Evolutionary conservation across 2,329 filamentous ascomycete species (phyloP).

Genomic region (Colletotrichum camelliae): DNA sequence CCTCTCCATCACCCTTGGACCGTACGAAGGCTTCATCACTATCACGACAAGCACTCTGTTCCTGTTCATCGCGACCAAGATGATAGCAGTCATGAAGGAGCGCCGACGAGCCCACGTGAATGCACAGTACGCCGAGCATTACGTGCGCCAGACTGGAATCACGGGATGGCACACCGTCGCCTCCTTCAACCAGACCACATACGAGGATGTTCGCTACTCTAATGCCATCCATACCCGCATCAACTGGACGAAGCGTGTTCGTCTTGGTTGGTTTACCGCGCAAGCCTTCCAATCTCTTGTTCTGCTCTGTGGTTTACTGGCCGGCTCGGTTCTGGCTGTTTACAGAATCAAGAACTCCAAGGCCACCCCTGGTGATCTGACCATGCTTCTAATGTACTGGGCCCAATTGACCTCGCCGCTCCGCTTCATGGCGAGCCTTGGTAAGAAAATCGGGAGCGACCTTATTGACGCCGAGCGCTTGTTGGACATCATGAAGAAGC

Average conservation of each 20-base stretch:
- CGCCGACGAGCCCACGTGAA: slow-evolving; percentile 56
- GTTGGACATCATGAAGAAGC: slow-evolving; percentile 62
- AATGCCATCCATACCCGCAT: slow-evolving; percentile 44
- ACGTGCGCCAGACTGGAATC: slow-evolving; percentile 60
- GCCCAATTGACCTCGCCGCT: slow-evolving; percentile 73
- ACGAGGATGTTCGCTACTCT: slow-evolving; percentile 60
- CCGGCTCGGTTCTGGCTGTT: slow-evolving; percentile 63
- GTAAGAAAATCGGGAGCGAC: slow-evolving; percentile 60
- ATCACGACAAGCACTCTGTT: slow-evolving; percentile 63
- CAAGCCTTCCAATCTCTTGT: slow-evolving; percentile 50
- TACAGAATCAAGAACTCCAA: slow-evolving; percentile 70
- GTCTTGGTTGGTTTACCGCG: slow-evolving; percentile 19
- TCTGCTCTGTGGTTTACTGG: slow-evolving; percentile 72
- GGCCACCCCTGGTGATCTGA: slow-evolving; percentile 70
- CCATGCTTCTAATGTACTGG: slow-evolving; percentile 77
- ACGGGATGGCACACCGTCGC: slow-evolving; percentile 65
- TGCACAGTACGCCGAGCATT: slow-evolving; percentile 60
- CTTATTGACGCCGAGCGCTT: slow-evolving; percentile 64
- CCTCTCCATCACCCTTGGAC: slow-evolving; percentile 62
- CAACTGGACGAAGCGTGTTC: slow-evolving; percentile 17
- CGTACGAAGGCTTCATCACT: slow-evolving; percentile 68
- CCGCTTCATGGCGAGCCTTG: slow-evolving; percentile 69
- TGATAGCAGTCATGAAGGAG: slow-evolving; percentile 55
- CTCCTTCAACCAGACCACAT: slow-evolving; percentile 63
- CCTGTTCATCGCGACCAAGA: slow-evolving; percentile 56